These are phyloP conservation scores for Neurospora sp. DNA, from an alignment of 495 filamentous ascomycete genomes.

Conservation along the genomic window DNA sequence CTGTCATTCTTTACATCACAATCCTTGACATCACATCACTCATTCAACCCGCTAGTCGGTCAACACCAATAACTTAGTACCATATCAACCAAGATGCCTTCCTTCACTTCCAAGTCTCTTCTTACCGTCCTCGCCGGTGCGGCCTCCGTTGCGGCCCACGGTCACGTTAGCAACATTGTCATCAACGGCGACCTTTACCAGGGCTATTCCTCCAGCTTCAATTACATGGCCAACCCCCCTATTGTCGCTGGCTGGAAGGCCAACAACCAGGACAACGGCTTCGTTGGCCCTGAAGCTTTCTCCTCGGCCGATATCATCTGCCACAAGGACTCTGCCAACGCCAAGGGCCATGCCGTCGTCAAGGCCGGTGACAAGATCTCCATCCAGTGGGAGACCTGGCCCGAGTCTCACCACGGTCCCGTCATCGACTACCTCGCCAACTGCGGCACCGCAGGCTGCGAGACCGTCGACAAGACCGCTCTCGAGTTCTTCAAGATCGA, in stretches of 20 bases:
- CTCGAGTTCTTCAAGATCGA: constrained; percentile 74
- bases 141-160: constrained; percentile 49
- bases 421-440: constrained; percentile 66
- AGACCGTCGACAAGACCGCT: constrained; percentile 50
- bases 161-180: constrained; percentile 48
- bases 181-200: constrained; percentile 44
- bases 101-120: constrained; percentile 16
- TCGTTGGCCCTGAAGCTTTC: constrained; percentile 39
- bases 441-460: constrained; percentile 55
- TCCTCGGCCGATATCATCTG: constrained; percentile 39
- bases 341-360: constrained; percentile 28
- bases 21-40: constrained; percentile 1
- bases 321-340: constrained; percentile 34
- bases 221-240: constrained; percentile 34
- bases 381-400: constrained; percentile 42
- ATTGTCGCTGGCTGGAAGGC: constrained; percentile 46
- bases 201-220: constrained; percentile 27
- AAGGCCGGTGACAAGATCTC: constrained; percentile 32
- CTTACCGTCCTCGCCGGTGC: constrained; percentile 38
- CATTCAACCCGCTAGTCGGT: constrained; percentile 1
- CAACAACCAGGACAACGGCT: constrained; percentile 48
- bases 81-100: constrained; percentile 17
- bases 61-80: neutral
- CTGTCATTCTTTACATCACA: constrained; percentile 16
- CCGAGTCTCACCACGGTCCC: constrained; percentile 44